Conservation (phyloP, 2,329 filamentous ascomycete species). For the Triangularia verruculosa region DNA sequence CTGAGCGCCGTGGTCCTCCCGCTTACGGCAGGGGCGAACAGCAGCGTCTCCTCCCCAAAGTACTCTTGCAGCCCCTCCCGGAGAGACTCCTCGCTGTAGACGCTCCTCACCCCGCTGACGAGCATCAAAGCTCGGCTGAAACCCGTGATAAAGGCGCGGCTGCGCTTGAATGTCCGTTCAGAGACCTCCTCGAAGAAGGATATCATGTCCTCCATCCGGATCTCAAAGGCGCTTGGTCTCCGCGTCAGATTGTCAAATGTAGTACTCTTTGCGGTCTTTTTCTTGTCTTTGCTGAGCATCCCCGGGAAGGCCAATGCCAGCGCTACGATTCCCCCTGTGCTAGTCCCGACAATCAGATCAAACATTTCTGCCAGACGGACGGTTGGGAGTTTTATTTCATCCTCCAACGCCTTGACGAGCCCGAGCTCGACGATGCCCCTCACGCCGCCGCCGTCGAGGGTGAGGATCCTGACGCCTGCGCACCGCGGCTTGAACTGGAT, state of each 20-base stretch:
- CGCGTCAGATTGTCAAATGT: not conserved
- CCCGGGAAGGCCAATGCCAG: not conserved
- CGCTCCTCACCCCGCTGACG: not conserved
- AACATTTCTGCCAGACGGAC: not conserved
- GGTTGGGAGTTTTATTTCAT: not conserved
- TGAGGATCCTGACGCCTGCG: not conserved
- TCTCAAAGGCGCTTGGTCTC: not conserved
- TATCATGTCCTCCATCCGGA: not conserved
- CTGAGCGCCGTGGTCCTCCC: not conserved
- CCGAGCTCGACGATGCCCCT: not conserved
- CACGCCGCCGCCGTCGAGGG: not conserved
- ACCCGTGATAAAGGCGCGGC: not conserved
- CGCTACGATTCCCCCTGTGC: conserved; percentile 1
- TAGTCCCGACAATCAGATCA: conserved; percentile 2
- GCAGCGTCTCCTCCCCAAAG: not conserved
- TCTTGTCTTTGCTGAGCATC: not conserved
- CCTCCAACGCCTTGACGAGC: not conserved
- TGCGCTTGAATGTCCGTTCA: not conserved
- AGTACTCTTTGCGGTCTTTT: not conserved
- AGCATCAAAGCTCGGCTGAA: not conserved
- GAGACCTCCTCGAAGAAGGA: not conserved
- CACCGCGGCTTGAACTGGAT: not conserved
- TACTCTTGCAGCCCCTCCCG: not conserved
- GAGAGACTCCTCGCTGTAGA: not conserved
- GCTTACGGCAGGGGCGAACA: not conserved